Evolutionary conservation across 805 yeast genomes (phyloP), one percentile per base, ranked within the genome.

Genomic region (Kuraishia piskuri): DNA sequence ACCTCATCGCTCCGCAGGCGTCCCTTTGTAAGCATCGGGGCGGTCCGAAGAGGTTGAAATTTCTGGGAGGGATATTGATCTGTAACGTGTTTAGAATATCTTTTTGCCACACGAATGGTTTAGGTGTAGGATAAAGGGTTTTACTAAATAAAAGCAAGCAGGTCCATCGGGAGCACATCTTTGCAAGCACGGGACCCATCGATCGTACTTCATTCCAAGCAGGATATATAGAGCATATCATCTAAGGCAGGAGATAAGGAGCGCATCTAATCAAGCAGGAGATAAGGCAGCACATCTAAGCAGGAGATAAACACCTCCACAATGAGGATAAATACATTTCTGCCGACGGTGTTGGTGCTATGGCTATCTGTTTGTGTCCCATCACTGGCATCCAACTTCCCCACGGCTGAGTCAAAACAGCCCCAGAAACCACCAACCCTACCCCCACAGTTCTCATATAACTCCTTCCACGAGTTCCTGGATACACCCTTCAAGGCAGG

Each of bases 401-500:
- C 54, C 17, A 51, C 48, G 25, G 57, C 57, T 45, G 50, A 57
- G 2, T 55, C 63, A 19, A 59, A 62, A 4, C 55, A 61, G 23
- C 63, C 60, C 25, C 58, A 56, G 24, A 63, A 62, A 50, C 66
- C 66, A 22, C 54, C 54, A 4, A 49, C 52, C 17, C 50, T 56
- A 31, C 56, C 64, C n/a, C 59, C 64, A 10, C 67, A 63, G 47
- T 61, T 58, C 53, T 46, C 57, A 5, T 63, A 61, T 50, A 57
- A 61, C 23, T 62, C 57, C 36, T 61, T 61, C 21, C 71, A 68
- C 49, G 61, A 68, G 54, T 68, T 68, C 46, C 56, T 58, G 26
- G 61, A 57, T 48, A 66, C 72, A 3, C 72, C 72, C 9, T 68
- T 64, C 53, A 50, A 25, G 3, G 24, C 61, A 31, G 63, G 59